phyloP scores from a whole-genome alignment of 768 basidiomycete species.

The Harrya chromipes region DNA sequence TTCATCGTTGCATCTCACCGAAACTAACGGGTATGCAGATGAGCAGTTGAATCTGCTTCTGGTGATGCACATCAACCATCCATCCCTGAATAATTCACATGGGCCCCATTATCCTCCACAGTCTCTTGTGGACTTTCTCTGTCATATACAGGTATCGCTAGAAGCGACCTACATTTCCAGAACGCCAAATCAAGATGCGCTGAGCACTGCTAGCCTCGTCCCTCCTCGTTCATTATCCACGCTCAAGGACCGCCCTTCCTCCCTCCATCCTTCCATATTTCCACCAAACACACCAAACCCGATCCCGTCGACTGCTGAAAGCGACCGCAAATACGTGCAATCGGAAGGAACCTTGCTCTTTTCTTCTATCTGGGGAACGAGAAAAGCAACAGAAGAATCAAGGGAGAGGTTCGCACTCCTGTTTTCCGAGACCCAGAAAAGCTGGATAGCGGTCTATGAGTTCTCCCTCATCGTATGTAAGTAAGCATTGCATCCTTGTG shows the following conservation, averaged over 20 bases:
- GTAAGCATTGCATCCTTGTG: conserved; percentile 27
- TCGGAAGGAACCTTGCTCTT: conserved; percentile 75
- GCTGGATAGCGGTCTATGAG: conserved; percentile 81
- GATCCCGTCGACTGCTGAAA: conserved; percentile 66
- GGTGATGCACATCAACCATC: conserved; percentile 34
- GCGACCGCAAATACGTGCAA: conserved; percentile 73
- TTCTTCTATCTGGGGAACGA: conserved; percentile 70
- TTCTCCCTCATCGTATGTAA: conserved; percentile 77
- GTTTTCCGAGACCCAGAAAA: conserved; percentile 55
- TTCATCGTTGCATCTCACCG: conserved; percentile 6
- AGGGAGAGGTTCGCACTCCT: conserved; percentile 61
- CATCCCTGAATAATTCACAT: conserved; percentile 31
- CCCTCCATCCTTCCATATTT: conserved; percentile 62
- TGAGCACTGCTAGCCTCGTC: conserved; percentile 37
- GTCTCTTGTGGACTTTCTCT: conserved; percentile 54
- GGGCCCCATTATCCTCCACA: conserved; percentile 29
- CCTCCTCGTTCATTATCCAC: conserved; percentile 56
- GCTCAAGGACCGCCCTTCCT: conserved; percentile 31
- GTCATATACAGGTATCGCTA: conserved; percentile 72
- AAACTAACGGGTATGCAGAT: conserved; percentile 37
- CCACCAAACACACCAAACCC: conserved; percentile 86
- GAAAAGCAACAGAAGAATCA: conserved; percentile 42
- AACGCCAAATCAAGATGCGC: conserved; percentile 35
- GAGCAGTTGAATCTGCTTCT: conserved; percentile 53
- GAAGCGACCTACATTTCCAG: conserved; percentile 79